Conservation (phyloP, 164 flowering plant species). For the Annona cherimola region DNA sequence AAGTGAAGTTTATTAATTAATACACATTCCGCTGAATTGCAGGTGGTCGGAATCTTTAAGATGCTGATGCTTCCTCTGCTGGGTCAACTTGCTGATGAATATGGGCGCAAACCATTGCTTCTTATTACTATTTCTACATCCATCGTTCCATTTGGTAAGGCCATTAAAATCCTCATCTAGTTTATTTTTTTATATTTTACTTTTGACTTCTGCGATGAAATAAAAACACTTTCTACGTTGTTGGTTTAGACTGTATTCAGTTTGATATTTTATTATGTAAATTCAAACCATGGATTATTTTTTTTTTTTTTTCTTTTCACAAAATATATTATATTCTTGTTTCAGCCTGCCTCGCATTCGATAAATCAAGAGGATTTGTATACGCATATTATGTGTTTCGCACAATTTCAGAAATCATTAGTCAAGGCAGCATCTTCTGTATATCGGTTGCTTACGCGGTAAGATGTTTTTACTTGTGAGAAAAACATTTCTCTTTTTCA, state of each 20-base stretch:
- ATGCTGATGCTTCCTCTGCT: slow-evolving; percentile 73
- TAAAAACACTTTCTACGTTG: background rate
- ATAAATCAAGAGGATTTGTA: slow-evolving; percentile 52
- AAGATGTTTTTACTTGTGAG: slow-evolving; percentile 15
- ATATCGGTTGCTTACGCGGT: slow-evolving; percentile 85
- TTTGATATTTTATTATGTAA: background rate
- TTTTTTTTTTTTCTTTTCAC: background rate
- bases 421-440: slow-evolving; percentile 94
- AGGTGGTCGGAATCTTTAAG: slow-evolving; percentile 83
- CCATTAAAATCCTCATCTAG: background rate
- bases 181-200: too few species aligned
- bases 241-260: background rate
- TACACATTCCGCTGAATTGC: background rate
- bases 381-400: slow-evolving; percentile 80
- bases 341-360: slow-evolving; percentile 69
- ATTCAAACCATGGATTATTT: background rate
- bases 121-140: slow-evolving; percentile 62
- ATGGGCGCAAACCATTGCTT: slow-evolving; percentile 86
- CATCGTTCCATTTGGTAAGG: slow-evolving; percentile 70
- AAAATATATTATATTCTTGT: background rate
- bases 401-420: slow-evolving; percentile 65
- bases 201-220: background rate
- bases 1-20: too few species aligned
- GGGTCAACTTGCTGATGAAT: slow-evolving; percentile 87
- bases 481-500: too few species aligned